Percentiles rank a stretch among this genome's conserved stretches.
Evolutionary conservation across 1,284 basidiomycete genomes (phyloP).

Genomic region (Tilletia horrida): DNA sequence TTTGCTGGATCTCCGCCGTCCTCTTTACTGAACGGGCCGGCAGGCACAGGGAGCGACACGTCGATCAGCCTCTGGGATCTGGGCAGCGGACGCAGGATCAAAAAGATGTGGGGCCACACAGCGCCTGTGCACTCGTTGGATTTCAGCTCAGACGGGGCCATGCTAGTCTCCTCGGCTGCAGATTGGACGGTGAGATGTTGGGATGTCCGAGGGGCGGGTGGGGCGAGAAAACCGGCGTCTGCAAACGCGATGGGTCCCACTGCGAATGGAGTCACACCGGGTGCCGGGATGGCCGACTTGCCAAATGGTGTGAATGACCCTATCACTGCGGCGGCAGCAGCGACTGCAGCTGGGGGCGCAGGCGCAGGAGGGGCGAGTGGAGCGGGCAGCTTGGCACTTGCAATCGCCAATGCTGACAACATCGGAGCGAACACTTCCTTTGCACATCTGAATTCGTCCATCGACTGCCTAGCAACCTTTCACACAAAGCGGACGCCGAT

Average conservation of each 20-base stretch:
- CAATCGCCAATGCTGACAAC: too few species aligned
- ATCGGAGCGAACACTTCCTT: background rate
- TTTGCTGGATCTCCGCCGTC: slow-evolving; percentile 22
- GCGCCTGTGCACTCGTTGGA: slow-evolving; percentile 82
- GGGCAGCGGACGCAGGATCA: slow-evolving; percentile 83
- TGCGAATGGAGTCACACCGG: background rate
- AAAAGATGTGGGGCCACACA: slow-evolving; percentile 93
- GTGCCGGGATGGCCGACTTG: background rate
- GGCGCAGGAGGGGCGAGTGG: background rate
- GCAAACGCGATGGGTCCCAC: background rate
- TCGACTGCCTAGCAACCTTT: slow-evolving; percentile 85
- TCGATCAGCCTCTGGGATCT: slow-evolving; percentile 95
- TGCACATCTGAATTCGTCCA: slow-evolving; percentile 32
- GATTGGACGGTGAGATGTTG: slow-evolving; percentile 95
- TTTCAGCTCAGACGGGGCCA: slow-evolving; percentile 83
- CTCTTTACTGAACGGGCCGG: slow-evolving; percentile 6
- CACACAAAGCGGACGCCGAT: slow-evolving; percentile 93
- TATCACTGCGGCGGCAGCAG: slow-evolving; percentile 20
- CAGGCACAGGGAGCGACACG: slow-evolving; percentile 65
- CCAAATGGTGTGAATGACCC: slow-evolving; percentile 26
- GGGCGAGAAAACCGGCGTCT: slow-evolving; percentile 20
- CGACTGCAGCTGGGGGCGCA: background rate
- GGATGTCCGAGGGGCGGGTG: slow-evolving; percentile 81
- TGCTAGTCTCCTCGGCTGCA: slow-evolving; percentile 82
- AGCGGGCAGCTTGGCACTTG: background rate